A percentile compares a stretch with the other conserved stretches of the same genome.
Evolutionary conservation across 345 rosid species (phyloP).

Genomic region (Salix suchowensis): DNA sequence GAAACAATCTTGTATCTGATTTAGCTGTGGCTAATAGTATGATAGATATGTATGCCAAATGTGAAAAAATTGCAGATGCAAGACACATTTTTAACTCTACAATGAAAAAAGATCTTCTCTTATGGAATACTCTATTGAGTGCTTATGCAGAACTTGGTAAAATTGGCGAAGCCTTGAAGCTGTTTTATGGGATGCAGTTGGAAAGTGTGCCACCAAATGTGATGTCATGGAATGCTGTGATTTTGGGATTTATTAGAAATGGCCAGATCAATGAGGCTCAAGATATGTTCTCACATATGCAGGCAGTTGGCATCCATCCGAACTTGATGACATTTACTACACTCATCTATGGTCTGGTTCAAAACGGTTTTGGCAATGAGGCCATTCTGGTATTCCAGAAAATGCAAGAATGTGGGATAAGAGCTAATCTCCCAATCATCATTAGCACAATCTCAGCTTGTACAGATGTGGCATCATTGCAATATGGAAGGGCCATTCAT

Average conservation of each 20-base stretch:
- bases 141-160: slow-evolving; percentile 59
- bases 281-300: slow-evolving; percentile 61
- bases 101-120: slow-evolving; percentile 38
- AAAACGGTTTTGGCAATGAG: slow-evolving; percentile 38
- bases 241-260: slow-evolving; percentile 53
- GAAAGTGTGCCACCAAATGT: slow-evolving; percentile 55
- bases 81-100: slow-evolving; percentile 44
- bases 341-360: slow-evolving; percentile 54
- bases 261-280: slow-evolving; percentile 49
- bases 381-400: slow-evolving; percentile 39
- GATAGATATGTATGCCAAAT: slow-evolving; percentile 59
- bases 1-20: slow-evolving; percentile 53
- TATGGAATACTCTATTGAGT: slow-evolving; percentile 63
- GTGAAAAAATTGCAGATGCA: slow-evolving; percentile 48
- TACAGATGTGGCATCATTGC: slow-evolving; percentile 35
- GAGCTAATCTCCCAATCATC: slow-evolving; percentile 43
- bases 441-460: slow-evolving; percentile 48
- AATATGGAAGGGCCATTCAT: slow-evolving; percentile 49
- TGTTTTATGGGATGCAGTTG: slow-evolving; percentile 72
- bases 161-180: slow-evolving; percentile 54
- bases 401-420: slow-evolving; percentile 56
- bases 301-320: slow-evolving; percentile 39
- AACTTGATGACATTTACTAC: slow-evolving; percentile 54
- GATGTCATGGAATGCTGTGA: slow-evolving; percentile 62
- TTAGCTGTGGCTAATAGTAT: slow-evolving; percentile 46